Conservation (phyloP, 257 asterid species). For the Solanum ahanhuiri region DNA sequence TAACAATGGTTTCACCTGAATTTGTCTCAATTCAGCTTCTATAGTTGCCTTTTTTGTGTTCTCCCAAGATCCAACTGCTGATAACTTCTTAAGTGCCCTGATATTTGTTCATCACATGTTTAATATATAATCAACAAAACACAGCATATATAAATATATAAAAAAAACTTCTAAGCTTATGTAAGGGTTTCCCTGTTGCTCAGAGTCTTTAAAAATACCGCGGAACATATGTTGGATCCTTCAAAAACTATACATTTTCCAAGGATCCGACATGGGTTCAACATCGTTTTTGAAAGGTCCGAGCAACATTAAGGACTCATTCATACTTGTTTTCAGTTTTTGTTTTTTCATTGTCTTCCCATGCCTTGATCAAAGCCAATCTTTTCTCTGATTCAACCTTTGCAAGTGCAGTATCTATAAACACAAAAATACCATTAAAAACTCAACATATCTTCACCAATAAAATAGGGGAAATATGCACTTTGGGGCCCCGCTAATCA, state of each 20-base stretch:
- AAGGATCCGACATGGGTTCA: too few relatives aligned
- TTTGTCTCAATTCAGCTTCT: constrained; percentile 38
- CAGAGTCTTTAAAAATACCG: not conserved
- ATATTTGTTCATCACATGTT: not conserved
- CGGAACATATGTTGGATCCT: too few relatives aligned
- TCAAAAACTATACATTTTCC: not conserved
- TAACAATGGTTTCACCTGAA: constrained; percentile 28
- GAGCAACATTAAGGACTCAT: too few relatives aligned
- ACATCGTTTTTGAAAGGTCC: too few relatives aligned
- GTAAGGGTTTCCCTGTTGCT: not conserved
- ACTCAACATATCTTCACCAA: not conserved
- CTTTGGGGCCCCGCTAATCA: not conserved
- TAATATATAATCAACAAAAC: not conserved
- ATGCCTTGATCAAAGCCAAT: constrained; percentile 53
- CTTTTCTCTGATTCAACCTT: constrained; percentile 27
- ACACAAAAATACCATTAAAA: not conserved
- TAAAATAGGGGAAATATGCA: not conserved
- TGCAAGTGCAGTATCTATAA: constrained; percentile 31
- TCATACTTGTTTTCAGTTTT: constrained; percentile 44
- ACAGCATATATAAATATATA: not conserved
- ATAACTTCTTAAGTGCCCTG: constrained; percentile 46
- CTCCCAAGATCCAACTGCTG: constrained; percentile 49
- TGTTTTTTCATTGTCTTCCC: constrained; percentile 64
- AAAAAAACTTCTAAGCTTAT: not conserved
- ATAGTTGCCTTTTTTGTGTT: constrained; percentile 28